Percentiles rank a stretch among this genome's conserved stretches.
Evolutionary conservation across 140 eudicot species (phyloP).

Genomic region (Stevia rebaudiana): DNA sequence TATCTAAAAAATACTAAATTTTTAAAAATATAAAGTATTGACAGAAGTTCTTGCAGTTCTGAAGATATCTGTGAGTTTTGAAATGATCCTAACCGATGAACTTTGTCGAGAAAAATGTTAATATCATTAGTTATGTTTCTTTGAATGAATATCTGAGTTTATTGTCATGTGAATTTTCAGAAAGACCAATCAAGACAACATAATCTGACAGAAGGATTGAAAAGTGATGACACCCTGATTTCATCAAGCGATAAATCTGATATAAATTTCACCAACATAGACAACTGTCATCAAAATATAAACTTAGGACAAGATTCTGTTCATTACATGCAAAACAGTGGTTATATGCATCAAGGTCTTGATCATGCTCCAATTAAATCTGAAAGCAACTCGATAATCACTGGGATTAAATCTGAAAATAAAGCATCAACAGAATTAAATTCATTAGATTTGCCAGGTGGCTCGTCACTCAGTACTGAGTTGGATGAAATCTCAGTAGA

Average conservation of each 20-base stretch:
- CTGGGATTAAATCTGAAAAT: conserved; percentile 40
- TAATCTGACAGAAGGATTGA: conserved; percentile 31
- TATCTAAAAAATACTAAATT: too few relatives aligned
- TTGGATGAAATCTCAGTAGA: conserved; percentile 62
- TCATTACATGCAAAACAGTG: conserved; percentile 29
- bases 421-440: conserved; percentile 38
- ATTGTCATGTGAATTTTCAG: conserved; percentile 17
- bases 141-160: background rate
- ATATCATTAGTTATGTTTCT: conserved; percentile 11
- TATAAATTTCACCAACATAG: conserved; percentile 19
- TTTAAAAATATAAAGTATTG: too few relatives aligned
- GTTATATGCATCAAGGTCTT: conserved; percentile 36
- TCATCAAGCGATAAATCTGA: conserved; percentile 29
- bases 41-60: too few relatives aligned
- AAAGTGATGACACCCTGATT: conserved; percentile 11
- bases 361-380: conserved; percentile 37
- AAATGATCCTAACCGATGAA: too few relatives aligned
- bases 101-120: too few relatives aligned
- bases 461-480: conserved; percentile 52
- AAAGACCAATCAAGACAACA: conserved; percentile 38
- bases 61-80: too few relatives aligned
- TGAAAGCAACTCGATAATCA: conserved; percentile 20
- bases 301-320: conserved; percentile 22
- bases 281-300: conserved; percentile 25
- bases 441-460: conserved; percentile 35